phyloP scores from a whole-genome alignment of 2,329 filamentous ascomycete species.

The Sphaerulina populicola region DNA sequence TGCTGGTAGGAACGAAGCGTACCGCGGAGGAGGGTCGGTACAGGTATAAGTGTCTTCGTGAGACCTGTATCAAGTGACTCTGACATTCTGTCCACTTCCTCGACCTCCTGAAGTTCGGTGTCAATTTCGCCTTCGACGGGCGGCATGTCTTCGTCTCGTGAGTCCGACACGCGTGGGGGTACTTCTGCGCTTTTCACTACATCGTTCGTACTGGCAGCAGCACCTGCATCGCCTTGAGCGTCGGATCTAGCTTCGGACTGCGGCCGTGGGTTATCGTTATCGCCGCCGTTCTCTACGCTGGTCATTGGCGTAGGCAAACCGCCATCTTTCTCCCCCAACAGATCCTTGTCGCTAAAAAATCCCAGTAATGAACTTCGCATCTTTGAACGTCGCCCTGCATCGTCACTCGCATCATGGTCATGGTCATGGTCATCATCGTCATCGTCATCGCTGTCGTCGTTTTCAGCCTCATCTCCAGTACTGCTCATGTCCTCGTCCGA shows the following conservation, averaged over 20 bases:
- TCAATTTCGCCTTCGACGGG: background rate
- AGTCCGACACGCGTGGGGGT: background rate
- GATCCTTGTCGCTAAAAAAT: conserved; percentile 26
- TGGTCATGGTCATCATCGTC: conserved; percentile 28
- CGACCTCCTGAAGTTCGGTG: conserved; percentile 22
- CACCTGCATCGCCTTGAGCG: conserved; percentile 14
- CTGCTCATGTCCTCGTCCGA: conserved; percentile 34
- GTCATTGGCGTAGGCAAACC: conserved; percentile 29
- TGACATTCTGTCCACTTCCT: conserved; percentile 7
- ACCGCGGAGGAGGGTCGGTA: conserved; percentile 70
- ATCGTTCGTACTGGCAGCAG: background rate
- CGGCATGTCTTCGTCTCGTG: background rate
- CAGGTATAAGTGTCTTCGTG: conserved; percentile 29
- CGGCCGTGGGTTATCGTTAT: conserved; percentile 18
- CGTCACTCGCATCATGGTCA: conserved; percentile 20
- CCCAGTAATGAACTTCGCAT: conserved; percentile 20
- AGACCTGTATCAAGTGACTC: conserved; percentile 26
- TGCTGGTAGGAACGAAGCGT: conserved; percentile 93
- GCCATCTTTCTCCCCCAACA: conserved; percentile 24
- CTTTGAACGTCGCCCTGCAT: conserved; percentile 17
- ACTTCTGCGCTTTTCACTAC: background rate
- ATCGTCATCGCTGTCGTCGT: conserved; percentile 25
- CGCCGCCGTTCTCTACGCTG: conserved; percentile 27
- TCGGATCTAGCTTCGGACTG: conserved; percentile 18
- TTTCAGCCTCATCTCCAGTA: conserved; percentile 31